phyloP scores from a whole-genome alignment of 1,284 basidiomycete species.

The Fomitopsis palustris region DNA sequence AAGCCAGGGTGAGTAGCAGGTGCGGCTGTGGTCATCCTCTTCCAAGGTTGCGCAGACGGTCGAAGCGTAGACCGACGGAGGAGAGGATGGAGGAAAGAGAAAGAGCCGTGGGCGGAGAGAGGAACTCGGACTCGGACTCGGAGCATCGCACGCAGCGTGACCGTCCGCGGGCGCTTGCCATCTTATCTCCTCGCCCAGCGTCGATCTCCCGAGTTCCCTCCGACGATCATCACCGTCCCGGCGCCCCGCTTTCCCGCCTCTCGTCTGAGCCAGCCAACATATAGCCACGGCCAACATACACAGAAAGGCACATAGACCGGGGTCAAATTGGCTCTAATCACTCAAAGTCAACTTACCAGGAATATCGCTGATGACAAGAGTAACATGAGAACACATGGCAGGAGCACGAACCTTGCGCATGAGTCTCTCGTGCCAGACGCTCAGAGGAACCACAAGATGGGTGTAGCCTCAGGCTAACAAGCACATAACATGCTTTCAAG shows the following conservation, averaged over 20 bases:
- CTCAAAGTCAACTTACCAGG: too few relatives aligned
- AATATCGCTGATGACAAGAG: too few relatives aligned
- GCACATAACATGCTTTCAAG: too few relatives aligned
- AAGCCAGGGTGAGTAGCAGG: slow-evolving; percentile 32
- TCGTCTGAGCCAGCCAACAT: neutral
- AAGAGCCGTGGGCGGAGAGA: neutral
- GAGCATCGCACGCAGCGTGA: neutral
- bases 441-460: too few relatives aligned
- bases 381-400: too few relatives aligned
- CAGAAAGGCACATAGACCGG: too few relatives aligned
- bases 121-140: neutral
- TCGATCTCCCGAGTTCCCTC: slow-evolving; percentile 4
- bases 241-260: neutral
- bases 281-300: neutral
- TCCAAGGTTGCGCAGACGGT: neutral
- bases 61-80: neutral
- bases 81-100: neutral
- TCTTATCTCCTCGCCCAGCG: neutral
- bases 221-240: neutral
- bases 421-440: too few relatives aligned
- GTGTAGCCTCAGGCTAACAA: too few relatives aligned
- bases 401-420: too few relatives aligned
- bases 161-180: neutral
- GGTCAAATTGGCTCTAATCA: too few relatives aligned
- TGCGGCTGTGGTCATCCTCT: neutral